phyloP scores from a whole-genome alignment of 1,284 basidiomycete species.

The Trichosporon asahii region DNA sequence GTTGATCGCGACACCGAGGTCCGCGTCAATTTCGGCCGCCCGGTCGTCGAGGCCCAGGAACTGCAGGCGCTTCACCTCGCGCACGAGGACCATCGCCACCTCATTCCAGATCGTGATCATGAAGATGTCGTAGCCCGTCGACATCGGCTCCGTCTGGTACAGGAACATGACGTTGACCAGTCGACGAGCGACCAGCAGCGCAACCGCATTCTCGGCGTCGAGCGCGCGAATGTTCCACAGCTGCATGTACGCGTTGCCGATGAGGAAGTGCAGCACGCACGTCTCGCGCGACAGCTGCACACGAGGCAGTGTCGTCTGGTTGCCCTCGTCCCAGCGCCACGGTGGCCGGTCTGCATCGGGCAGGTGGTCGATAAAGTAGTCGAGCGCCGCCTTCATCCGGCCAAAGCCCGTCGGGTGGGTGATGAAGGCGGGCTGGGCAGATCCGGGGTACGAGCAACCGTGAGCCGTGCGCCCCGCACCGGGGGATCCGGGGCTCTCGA shows the following conservation, averaged over 20 bases:
- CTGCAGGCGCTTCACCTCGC: conserved; percentile 31
- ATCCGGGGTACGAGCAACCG: conserved; percentile 23
- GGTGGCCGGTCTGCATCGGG: conserved; percentile 36
- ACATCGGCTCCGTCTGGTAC: conserved; percentile 27
- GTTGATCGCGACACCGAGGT: conserved; percentile 32
- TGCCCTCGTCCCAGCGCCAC: conserved; percentile 34
- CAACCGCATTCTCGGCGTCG: conserved; percentile 26
- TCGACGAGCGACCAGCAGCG: conserved; percentile 32
- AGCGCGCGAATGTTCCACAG: conserved; percentile 32
- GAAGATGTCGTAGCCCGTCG: conserved; percentile 30
- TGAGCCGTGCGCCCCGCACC: conserved; percentile 8
- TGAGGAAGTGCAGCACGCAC: conserved; percentile 28
- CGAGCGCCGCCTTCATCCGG: conserved; percentile 20
- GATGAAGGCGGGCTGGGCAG: conserved; percentile 15
- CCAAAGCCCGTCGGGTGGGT: conserved; percentile 25
- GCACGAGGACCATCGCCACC: conserved; percentile 33
- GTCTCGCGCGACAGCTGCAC: conserved; percentile 22
- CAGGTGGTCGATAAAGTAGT: conserved; percentile 20
- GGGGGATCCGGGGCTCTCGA: conserved; percentile 1
- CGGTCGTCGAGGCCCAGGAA: conserved; percentile 15
- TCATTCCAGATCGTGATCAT: conserved; percentile 36
- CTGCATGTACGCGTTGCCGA: conserved; percentile 33
- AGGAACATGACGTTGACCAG: conserved; percentile 32
- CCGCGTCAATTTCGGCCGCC: conserved; percentile 29
- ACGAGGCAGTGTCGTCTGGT: conserved; percentile 18